Evolutionary conservation across 139 green algal genomes (phyloP).

Genomic region (Coccomyxa sp.): DNA sequence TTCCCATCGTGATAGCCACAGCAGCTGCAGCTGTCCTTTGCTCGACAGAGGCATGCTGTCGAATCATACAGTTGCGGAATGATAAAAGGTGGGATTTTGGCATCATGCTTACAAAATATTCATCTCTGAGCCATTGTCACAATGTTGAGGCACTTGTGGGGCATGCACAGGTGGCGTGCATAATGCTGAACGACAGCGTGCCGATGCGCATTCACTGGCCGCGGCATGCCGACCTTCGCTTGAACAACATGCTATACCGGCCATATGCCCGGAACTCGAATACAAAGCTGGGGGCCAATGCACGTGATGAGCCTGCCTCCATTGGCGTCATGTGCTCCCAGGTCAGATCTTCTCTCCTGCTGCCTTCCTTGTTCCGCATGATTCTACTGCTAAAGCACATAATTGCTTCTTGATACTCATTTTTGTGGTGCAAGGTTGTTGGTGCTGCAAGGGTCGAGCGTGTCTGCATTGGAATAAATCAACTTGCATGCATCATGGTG

Average conservation of each 20-base stretch:
- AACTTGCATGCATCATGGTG: too few species aligned
- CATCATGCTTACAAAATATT: too few species aligned
- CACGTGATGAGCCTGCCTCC: slow-evolving; percentile 63
- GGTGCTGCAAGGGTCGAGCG: too few species aligned
- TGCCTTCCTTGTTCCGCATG: slow-evolving; percentile 1
- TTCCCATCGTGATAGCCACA: too few species aligned
- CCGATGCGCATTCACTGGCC: slow-evolving; percentile 74
- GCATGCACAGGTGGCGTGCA: slow-evolving; percentile 11
- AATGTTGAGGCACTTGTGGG: not conserved
- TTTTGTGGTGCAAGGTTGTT: too few species aligned
- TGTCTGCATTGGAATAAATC: too few species aligned
- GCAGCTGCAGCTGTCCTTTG: too few species aligned
- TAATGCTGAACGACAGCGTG: slow-evolving; percentile 51
- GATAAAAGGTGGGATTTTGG: too few species aligned
- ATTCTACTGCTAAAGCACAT: too few species aligned
- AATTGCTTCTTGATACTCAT: too few species aligned
- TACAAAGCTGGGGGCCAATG: slow-evolving; percentile 66
- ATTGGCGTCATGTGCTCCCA: slow-evolving; percentile 30
- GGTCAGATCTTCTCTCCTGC: slow-evolving; percentile 18
- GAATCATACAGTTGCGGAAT: too few species aligned
- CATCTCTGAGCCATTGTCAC: not conserved
- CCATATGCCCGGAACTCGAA: slow-evolving; percentile 35
- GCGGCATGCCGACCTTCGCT: slow-evolving; percentile 30
- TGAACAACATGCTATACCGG: slow-evolving; percentile 46
- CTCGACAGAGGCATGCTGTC: too few species aligned